These are phyloP conservation scores for Clonostachys solani DNA, from an alignment of 2,329 filamentous ascomycete species.

Conservation along the genomic window DNA sequence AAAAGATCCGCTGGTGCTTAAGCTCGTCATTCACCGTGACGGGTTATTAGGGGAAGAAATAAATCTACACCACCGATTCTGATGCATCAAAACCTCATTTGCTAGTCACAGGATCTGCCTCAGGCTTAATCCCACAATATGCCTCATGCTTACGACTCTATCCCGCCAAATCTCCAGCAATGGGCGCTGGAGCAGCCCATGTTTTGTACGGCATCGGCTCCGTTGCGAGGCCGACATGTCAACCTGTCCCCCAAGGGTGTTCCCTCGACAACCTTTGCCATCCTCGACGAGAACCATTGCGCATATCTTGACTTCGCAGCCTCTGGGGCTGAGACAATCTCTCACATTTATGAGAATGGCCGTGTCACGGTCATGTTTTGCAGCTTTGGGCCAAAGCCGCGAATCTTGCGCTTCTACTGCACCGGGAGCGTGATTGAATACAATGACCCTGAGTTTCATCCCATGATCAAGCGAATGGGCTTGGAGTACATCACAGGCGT, in stretches of 20 bases:
- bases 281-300: constrained; percentile 53
- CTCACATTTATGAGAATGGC: constrained; percentile 73
- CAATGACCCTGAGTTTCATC: constrained; percentile 40
- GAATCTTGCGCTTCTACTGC: constrained; percentile 64
- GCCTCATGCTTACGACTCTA: constrained; percentile 46
- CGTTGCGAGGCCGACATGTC: constrained; percentile 62
- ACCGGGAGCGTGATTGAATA: constrained; percentile 55
- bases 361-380: constrained; percentile 73
- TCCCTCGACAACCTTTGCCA: constrained; percentile 54
- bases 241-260: constrained; percentile 76
- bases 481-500: constrained; percentile 39
- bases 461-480: constrained; percentile 37
- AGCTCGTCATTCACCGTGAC: too few relatives aligned
- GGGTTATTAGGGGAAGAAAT: too few relatives aligned
- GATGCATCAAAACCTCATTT: too few relatives aligned
- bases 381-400: constrained; percentile 53
- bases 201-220: constrained; percentile 73
- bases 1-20: too few relatives aligned
- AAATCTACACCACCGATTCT: too few relatives aligned
- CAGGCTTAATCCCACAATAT: too few relatives aligned
- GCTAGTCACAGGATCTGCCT: too few relatives aligned
- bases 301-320: constrained; percentile 74
- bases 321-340: constrained; percentile 71
- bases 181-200: constrained; percentile 67
- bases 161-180: constrained; percentile 48